A percentile compares a stretch with the other conserved stretches of the same genome.
These are phyloP conservation scores for Neoascochyta sp. DNA, from an alignment of 2,329 filamentous ascomycete species.

Conservation along the genomic window DNA sequence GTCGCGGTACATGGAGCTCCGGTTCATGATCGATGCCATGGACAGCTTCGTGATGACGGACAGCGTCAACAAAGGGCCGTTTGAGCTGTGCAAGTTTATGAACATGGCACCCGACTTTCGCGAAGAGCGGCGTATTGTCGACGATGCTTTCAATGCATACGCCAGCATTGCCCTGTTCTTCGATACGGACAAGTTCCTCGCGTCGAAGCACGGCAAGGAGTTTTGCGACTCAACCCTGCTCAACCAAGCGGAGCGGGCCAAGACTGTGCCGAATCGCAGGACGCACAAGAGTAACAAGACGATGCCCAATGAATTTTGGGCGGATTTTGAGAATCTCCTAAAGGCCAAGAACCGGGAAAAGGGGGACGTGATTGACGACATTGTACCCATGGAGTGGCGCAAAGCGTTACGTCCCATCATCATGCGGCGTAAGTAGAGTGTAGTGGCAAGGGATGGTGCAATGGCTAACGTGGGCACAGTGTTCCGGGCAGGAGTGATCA, in stretches of 20 bases:
- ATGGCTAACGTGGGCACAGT: conserved; percentile 25
- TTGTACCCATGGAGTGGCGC: conserved; percentile 42
- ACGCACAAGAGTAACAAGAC: conserved; percentile 39
- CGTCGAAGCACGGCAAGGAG: conserved; percentile 28
- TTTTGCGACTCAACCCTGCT: conserved; percentile 41
- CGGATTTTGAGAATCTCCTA: conserved; percentile 34
- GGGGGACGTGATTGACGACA: conserved; percentile 14
- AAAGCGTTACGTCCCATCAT: conserved; percentile 42
- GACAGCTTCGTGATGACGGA: conserved; percentile 16
- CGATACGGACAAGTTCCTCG: conserved; percentile 35
- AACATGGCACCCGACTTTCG: conserved; percentile 12
- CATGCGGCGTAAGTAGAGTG: conserved; percentile 36
- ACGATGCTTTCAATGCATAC: conserved; percentile 22
- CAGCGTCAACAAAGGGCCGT: conserved; percentile 13
- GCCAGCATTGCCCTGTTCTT: conserved; percentile 18
- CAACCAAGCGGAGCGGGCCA: conserved; percentile 42
- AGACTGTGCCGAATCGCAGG: conserved; percentile 37
- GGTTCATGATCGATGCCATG: conserved; percentile 35
- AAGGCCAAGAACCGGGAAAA: conserved; percentile 6
- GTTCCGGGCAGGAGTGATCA: conserved; percentile 47
- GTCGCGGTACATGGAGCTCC: conserved; percentile 38
- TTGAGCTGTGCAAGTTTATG: conserved; percentile 22
- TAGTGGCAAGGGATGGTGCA: too few species aligned
- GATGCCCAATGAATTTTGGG: conserved; percentile 40
- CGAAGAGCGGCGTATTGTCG: conserved; percentile 18